These are phyloP conservation scores for Monosiga brevicollis DNA, from an alignment of 78 protist genomes.

Conservation along the genomic window DNA sequence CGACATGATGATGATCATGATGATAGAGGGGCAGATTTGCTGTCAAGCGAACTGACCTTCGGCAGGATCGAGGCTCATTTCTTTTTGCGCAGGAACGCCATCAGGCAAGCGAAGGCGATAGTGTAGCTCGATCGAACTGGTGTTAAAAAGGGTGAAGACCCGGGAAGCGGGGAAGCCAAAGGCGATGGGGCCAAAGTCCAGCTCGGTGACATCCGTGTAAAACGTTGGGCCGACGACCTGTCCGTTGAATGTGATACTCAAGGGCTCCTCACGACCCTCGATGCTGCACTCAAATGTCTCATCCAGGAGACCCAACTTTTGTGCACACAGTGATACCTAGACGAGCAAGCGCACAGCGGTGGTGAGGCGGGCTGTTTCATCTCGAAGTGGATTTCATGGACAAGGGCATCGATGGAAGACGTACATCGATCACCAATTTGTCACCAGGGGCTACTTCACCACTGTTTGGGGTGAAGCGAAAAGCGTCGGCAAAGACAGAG, in stretches of 20 bases:
- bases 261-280: constrained; percentile 9
- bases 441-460: constrained; percentile 13
- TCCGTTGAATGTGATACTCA: background rate
- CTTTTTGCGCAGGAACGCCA: background rate
- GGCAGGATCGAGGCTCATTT: constrained; percentile 40
- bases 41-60: constrained; percentile 30
- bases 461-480: background rate
- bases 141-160: constrained; percentile 23
- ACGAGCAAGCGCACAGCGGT: background rate
- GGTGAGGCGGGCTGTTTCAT: background rate
- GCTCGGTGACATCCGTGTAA: constrained; percentile 22
- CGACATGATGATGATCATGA: too few relatives aligned
- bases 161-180: constrained; percentile 15
- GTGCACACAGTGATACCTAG: background rate
- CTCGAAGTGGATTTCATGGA: constrained; percentile 25
- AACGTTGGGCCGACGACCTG: constrained; percentile 58
- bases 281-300: background rate
- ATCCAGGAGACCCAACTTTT: background rate
- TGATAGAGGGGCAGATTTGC: too few relatives aligned
- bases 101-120: constrained; percentile 25
- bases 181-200: constrained; percentile 36
- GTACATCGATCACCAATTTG: background rate
- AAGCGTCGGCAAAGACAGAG: background rate
- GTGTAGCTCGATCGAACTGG: constrained; percentile 53
- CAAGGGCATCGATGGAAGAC: constrained; percentile 8